These are phyloP conservation scores for Myriosclerotinia scirpicola DNA, from an alignment of 2,329 filamentous ascomycete species.

Conservation along the genomic window DNA sequence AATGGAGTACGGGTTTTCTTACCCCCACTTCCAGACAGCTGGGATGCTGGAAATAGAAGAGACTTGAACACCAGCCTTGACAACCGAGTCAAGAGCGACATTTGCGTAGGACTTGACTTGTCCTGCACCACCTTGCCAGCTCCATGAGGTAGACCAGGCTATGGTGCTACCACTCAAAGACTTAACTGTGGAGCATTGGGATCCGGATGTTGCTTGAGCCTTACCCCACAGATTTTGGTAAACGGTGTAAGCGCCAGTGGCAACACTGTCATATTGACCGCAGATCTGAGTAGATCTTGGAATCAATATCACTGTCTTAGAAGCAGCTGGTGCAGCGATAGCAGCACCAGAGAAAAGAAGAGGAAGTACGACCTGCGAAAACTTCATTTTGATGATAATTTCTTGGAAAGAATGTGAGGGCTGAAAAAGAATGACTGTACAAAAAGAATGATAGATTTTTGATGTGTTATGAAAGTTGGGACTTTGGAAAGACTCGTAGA, in stretches of 20 bases:
- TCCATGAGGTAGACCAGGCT: conserved; percentile 45
- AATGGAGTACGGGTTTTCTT: conserved; percentile 25
- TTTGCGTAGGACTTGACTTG: conserved; percentile 48
- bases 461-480: not conserved
- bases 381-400: conserved; percentile 22
- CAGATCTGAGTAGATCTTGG: conserved; percentile 27
- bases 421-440: conserved; percentile 14
- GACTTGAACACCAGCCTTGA: conserved; percentile 40
- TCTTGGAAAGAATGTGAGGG: conserved; percentile 2
- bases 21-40: conserved; percentile 45
- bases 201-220: conserved; percentile 12
- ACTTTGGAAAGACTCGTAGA: not conserved
- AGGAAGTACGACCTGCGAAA: conserved; percentile 25
- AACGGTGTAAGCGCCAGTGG: conserved; percentile 42
- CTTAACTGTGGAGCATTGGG: conserved; percentile 44
- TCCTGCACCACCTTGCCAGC: conserved; percentile 42
- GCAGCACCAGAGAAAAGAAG: conserved; percentile 20
- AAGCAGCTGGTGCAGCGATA: conserved; percentile 17
- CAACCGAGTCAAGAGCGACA: conserved; percentile 41
- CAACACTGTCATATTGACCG: conserved; percentile 32
- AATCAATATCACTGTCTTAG: conserved; percentile 2
- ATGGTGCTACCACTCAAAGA: conserved; percentile 40
- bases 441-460: not conserved
- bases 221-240: conserved; percentile 42
- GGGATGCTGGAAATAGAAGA: conserved; percentile 43